These are phyloP conservation scores for Dianthus caryophyllus DNA, from an alignment of 148 eudicot genomes.

Conservation along the genomic window DNA sequence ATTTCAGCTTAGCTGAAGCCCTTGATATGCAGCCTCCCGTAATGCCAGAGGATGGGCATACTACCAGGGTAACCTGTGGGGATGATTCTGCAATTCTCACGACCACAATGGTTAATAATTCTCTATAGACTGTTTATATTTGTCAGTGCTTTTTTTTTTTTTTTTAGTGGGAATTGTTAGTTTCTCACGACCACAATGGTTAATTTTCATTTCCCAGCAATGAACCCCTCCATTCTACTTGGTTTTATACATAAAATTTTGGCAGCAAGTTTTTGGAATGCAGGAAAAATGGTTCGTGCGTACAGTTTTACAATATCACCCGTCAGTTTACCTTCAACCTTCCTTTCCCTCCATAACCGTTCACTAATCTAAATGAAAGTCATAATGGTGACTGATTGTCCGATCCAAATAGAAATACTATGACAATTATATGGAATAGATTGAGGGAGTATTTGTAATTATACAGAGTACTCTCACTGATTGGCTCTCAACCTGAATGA, in stretches of 20 bases:
- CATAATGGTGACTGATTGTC: no score
- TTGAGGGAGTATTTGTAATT: not conserved
- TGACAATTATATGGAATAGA: no score
- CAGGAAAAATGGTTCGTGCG: no score
- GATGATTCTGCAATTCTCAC: constrained; percentile 61
- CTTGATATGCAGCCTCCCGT: constrained; percentile 91
- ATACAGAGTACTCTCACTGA: not conserved
- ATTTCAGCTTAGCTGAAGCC: constrained; percentile 86
- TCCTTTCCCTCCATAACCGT: no score
- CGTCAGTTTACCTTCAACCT: no score
- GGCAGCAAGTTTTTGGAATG: no score
- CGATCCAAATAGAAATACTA: no score
- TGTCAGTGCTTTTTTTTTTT: not conserved
- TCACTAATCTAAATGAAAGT: no score
- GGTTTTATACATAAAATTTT: no score
- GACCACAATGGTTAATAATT: constrained; percentile 56
- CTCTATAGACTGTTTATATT: constrained; percentile 36
- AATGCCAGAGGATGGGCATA: constrained; percentile 98
- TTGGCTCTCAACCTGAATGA: not conserved
- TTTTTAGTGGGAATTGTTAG: not conserved
- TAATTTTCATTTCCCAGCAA: not conserved
- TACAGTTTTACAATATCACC: no score
- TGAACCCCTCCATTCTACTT: not conserved
- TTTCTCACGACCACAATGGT: not conserved
- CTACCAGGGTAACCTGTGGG: constrained; percentile 85